A percentile compares a stretch with the other conserved stretches of the same genome.
phyloP scores from a whole-genome alignment of 108 stramenopile genomes.

The Cyclostephanos invisitatus region DNA sequence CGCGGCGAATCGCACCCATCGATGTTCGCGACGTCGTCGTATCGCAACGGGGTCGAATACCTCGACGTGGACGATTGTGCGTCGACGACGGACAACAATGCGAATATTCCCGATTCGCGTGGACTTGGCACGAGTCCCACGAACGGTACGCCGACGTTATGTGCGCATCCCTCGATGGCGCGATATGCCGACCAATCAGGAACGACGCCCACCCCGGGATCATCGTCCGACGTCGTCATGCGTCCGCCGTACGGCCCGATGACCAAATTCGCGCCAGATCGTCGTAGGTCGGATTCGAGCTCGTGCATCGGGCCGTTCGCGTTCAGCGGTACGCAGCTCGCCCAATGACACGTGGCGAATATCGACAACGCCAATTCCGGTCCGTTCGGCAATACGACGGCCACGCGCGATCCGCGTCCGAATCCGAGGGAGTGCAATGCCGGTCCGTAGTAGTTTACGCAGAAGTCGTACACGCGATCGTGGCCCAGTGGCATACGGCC shows the following conservation, averaged over 20 bases:
- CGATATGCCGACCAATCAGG: background rate
- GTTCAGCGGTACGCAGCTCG: slow-evolving; percentile 55
- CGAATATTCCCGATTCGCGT: background rate
- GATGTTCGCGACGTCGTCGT: background rate
- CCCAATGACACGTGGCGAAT: slow-evolving; percentile 49
- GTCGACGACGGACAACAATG: background rate
- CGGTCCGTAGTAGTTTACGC: slow-evolving; percentile 45
- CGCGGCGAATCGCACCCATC: too few species aligned
- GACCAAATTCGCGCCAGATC: background rate
- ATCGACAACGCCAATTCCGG: slow-evolving; percentile 57
- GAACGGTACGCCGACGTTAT: background rate
- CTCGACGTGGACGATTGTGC: too few species aligned
- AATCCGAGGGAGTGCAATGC: slow-evolving; percentile 46
- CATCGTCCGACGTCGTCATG: too few species aligned
- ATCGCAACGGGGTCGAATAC: too few species aligned
- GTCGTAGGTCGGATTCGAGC: slow-evolving; percentile 44
- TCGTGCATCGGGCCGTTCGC: slow-evolving; percentile 48
- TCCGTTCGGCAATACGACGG: slow-evolving; percentile 61
- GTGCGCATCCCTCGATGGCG: background rate
- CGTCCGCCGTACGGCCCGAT: background rate
- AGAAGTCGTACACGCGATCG: slow-evolving; percentile 48
- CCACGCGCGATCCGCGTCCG: slow-evolving; percentile 52
- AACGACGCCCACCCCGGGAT: too few species aligned
- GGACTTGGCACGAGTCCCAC: background rate
- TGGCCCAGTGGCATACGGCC: slow-evolving; percentile 39